Base-by-base conservation (phyloP, 148 eudicot species). In the Rhododendron simsii region DNA sequence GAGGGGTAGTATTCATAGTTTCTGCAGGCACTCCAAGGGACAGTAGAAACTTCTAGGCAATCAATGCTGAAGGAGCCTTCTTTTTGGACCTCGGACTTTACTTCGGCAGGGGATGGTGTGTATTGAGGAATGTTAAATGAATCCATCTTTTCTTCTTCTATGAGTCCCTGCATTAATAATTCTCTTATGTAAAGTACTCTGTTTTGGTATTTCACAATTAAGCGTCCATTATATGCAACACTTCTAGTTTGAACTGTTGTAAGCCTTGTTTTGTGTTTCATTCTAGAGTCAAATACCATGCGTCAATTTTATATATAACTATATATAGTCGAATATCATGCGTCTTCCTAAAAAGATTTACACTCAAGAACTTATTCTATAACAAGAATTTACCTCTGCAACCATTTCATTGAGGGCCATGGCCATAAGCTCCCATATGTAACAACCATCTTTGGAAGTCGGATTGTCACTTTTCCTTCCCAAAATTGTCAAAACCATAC, bases 401-500 rank as follows among this genome's bases (percentile, higher is more conserved):
- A 90, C 91, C 94, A 95, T 88, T 61, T 91, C 84, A 37, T 85
- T 90, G 45, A 95, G 94, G 12, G 87, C 91, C 3, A 44, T 48
- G 45, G 90, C 92, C 45, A 95, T 55, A 75, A 93, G 86, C 30
- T 95, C 92, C 89, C 89, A 93, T 55, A 90, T 83, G 74, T 84
- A 86, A 82, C 84, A 87, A n/a, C 92, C 84, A 50, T 92, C 94
- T 81, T 88, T 88, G 53, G 86, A 85, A 18, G 87, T 71, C 16
- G 89, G 88, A 84, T 92, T 92, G 1, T 90, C 88, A 18, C 86
- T 91, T 84, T 87, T 81, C 61, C 93, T 86, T 10, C 95, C 94
- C 81, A 91, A 15, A n/a, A 90, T n/a, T 7, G 93, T 94, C 45
- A 94, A 73, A 76, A 92, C 95, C 95, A 93, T 93, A 5, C 79